Percentiles rank a stretch among this genome's conserved stretches.
These are phyloP conservation scores for Solanum dulcamara DNA, from an alignment of 257 asterid species.

Conservation along the genomic window DNA sequence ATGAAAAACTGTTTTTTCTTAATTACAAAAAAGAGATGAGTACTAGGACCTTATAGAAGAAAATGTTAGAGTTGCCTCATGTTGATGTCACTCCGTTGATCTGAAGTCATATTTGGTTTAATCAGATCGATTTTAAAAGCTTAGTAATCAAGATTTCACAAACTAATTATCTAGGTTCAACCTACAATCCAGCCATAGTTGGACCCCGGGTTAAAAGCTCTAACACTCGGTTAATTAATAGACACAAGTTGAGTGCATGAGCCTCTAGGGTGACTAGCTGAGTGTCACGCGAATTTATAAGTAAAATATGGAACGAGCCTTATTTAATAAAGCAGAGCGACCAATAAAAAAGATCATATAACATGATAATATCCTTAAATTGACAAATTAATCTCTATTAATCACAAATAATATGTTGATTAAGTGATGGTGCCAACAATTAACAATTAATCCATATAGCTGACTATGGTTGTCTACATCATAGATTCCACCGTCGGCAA, in stretches of 20 bases:
- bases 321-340: background rate
- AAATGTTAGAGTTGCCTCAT: background rate
- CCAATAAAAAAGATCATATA: background rate
- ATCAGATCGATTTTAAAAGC: background rate
- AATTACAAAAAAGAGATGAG: background rate
- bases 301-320: background rate
- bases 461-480: background rate
- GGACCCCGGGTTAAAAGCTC: background rate
- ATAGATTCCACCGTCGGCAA: conserved; percentile 1
- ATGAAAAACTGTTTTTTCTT: background rate
- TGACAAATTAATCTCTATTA: background rate
- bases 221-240: background rate
- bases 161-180: background rate
- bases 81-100: background rate
- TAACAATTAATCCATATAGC: background rate
- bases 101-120: background rate
- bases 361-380: background rate
- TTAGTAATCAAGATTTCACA: background rate
- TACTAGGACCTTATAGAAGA: background rate
- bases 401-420: background rate
- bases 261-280: background rate
- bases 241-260: background rate
- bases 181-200: background rate
- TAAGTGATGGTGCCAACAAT: background rate
- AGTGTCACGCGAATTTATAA: background rate